Percentiles rank a stretch among this genome's conserved stretches.
Evolutionary conservation across 768 basidiomycete genomes (phyloP).

Genomic region (Amanita exitialis): DNA sequence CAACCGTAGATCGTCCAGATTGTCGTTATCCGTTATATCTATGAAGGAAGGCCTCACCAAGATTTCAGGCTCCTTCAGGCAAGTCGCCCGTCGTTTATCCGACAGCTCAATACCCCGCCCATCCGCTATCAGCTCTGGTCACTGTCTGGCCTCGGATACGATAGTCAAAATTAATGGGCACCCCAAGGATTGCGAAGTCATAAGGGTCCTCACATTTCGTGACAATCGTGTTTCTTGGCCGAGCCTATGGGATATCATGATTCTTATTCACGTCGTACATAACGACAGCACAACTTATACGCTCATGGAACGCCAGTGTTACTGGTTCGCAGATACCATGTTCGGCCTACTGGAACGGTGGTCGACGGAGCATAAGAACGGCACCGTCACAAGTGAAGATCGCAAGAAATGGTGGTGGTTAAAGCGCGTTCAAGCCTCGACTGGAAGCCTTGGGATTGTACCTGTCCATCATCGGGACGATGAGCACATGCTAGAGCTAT

Average conservation of each 20-base stretch:
- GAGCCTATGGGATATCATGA: conserved; percentile 3
- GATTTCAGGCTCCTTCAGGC: not conserved
- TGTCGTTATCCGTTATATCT: not conserved
- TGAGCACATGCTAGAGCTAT: no score
- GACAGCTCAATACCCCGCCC: not conserved
- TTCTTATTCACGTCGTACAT: not conserved
- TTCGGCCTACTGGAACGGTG: not conserved
- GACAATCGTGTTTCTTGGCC: not conserved
- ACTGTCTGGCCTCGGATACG: not conserved
- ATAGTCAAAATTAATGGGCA: not conserved
- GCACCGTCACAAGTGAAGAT: not conserved
- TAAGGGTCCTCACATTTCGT: not conserved
- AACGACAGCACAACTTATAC: not conserved
- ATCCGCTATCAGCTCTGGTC: not conserved
- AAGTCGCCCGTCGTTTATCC: not conserved
- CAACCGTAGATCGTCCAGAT: not conserved
- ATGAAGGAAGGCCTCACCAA: not conserved
- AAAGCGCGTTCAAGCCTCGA: not conserved
- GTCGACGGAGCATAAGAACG: not conserved
- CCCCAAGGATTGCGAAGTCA: not conserved
- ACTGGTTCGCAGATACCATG: conserved; percentile 3
- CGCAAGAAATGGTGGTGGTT: not conserved
- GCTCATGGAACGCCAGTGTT: not conserved
- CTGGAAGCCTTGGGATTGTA: not conserved
- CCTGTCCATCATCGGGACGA: not conserved